Base-by-base conservation (phyloP, 163 green algal genomes). In the Scenedesmus sp. region DNA sequence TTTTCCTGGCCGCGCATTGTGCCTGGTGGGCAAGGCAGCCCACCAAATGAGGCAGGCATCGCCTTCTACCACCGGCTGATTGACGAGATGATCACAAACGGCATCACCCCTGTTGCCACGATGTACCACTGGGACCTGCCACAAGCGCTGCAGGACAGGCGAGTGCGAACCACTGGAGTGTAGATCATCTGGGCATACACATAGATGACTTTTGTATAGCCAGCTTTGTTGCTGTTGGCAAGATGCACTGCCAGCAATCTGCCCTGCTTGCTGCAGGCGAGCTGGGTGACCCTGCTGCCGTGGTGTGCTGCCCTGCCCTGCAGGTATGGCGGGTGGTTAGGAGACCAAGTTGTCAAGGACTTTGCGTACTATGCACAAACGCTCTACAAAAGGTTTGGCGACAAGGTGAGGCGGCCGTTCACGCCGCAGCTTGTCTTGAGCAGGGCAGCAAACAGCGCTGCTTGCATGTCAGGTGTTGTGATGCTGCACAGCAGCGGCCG, bases 31-130 rank as follows among this genome's bases (percentile, higher is more conserved):
- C 79, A 46, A 15, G 53, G 46, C 81, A 35, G 83, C 33, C 30
- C 80, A 26, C 46, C 93, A 1, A 96, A 95, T n/a, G 59, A 91
- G 46, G 90, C 85, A 18, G 95, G 95, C 33, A 43, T 97, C 15
- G 81, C 78, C 0, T 97, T 97, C 61, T 94, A 94, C 33, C 93
- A 92, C 80, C 59, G 49, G 2, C 81, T 97, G 46, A 94, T 97
- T 59, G 91, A 97, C 56, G 92, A 76, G 18, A 94, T 97, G 46
- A 53, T 94, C 30, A 91, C 93, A 0, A 90, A 89, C 35, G 93
- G 93, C 89, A 96, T 97, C 78, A 89, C 94, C 83, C 95, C 95
- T 15, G 89, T 92, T 30, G 91, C 94, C 12, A 97, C 95, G 12
- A 92, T 96, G 20, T 96, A 78, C 18, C 33, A 73, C 15, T 87